Evolutionary conservation across 345 rosid genomes (phyloP).

Genomic region (Salix arbutifolia): DNA sequence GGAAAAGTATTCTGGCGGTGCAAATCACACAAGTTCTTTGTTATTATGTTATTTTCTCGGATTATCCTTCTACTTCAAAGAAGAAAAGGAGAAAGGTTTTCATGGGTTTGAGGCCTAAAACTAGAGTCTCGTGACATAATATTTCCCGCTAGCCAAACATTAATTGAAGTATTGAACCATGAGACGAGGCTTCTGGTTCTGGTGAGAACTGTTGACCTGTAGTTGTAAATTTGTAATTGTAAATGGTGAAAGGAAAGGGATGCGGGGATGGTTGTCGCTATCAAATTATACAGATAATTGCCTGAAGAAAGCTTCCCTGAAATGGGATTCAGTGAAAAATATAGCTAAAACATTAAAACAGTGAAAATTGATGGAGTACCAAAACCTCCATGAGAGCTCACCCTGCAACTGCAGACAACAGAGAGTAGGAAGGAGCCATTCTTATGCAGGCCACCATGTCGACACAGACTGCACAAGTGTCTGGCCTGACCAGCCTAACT

Average conservation of each 20-base stretch:
- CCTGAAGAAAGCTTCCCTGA: not conserved
- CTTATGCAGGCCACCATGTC: not conserved
- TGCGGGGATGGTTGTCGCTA: not conserved
- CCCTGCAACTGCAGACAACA: not conserved
- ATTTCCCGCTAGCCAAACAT: not conserved
- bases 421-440: not conserved
- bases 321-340: not conserved
- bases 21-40: too few relatives aligned
- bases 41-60: too few relatives aligned
- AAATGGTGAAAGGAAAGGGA: not conserved
- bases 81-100: not conserved
- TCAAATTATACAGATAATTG: not conserved
- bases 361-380: not conserved
- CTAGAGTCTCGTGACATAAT: not conserved
- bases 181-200: not conserved
- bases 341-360: not conserved
- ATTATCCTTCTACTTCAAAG: not conserved
- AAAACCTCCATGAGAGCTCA: not conserved
- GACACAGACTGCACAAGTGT: not conserved
- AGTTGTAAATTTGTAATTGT: not conserved
- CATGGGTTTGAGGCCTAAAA: not conserved
- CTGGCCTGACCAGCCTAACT: not conserved
- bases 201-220: not conserved
- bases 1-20: too few relatives aligned
- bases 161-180: not conserved